Evolutionary conservation across 129 eudicot genomes (phyloP), one percentile per base, ranked within the genome.

Genomic region (Centaurea solstitialis): DNA sequence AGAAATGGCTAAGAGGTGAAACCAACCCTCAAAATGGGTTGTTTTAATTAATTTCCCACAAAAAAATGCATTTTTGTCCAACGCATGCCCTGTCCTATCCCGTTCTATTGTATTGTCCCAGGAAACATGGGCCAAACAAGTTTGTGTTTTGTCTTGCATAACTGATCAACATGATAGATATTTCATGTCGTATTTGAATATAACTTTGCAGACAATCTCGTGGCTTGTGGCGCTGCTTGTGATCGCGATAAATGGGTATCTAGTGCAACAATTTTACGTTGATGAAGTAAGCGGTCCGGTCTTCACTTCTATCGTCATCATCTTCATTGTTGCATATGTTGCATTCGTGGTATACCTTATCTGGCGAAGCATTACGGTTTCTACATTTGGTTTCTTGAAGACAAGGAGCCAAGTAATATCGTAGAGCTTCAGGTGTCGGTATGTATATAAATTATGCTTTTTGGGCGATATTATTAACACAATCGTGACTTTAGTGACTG

Each of bases 161-260:
- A 7, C 64, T 1, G 64, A 57, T 57, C 22, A 57, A 53, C 9
- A 17, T 17, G 64, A 57, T 57, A 0, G 64, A 57, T 57, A 57
- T 57, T 57, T 57, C 21, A 53, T 53, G 22, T 15, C 9, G 6
- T 1, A 57, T 57, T 57, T 57, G 65, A 57, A 57, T 57, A 6
- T 57, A 57, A 57, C 22, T 57, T 83, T 86, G 80, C 79, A 94
- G 98, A 76, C 78, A 33, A 84, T 89, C 6, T 89, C 98, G 33
- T 94, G 98, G 98, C 83, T 92, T 23, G 96, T 94, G 47, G 98
- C 98, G 43, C 91, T 73, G 7, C 82, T 94, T 68, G 94, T 92
- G 79, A 94, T 92, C 20, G 90, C 90, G 61, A 92, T 94, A 80
- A 94, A 94, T 7, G 98, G 96, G 57, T 94, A 94, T 83, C 87